These are phyloP conservation scores for Suillus paluster DNA, from an alignment of 768 basidiomycete species.

Conservation along the genomic window DNA sequence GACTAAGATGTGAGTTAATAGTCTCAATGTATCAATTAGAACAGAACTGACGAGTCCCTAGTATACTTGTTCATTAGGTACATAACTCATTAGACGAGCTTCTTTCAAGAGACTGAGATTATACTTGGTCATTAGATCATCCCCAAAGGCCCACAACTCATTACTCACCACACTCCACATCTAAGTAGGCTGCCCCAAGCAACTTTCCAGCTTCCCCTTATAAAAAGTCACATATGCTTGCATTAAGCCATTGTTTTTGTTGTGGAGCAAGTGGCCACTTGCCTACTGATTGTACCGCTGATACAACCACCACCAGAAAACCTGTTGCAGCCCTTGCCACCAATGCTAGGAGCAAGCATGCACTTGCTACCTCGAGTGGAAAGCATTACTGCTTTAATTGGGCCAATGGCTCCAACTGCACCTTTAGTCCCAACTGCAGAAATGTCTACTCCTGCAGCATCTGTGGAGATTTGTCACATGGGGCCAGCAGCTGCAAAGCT, in stretches of 20 bases:
- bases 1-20: too few relatives aligned
- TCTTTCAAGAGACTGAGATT: too few relatives aligned
- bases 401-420: neutral
- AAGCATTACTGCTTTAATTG: neutral
- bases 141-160: too few relatives aligned
- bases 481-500: slow-evolving; percentile 30
- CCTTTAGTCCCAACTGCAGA: neutral
- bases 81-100: too few relatives aligned
- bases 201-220: neutral
- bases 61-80: too few relatives aligned
- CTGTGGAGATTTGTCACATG: slow-evolving; percentile 31
- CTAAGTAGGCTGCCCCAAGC: neutral
- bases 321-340: neutral
- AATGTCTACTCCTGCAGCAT: slow-evolving; percentile 35
- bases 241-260: neutral
- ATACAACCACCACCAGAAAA: rapidly evolving
- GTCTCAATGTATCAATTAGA: too few relatives aligned
- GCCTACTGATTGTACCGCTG: neutral
- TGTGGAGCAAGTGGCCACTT: neutral
- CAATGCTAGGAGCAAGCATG: neutral
- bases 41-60: too few relatives aligned
- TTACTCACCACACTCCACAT: too few relatives aligned
- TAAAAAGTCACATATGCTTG: neutral
- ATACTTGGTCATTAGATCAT: too few relatives aligned
- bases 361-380: neutral